Base-by-base conservation (phyloP, 257 asterid species). In the Solanum lycopersicoides region DNA sequence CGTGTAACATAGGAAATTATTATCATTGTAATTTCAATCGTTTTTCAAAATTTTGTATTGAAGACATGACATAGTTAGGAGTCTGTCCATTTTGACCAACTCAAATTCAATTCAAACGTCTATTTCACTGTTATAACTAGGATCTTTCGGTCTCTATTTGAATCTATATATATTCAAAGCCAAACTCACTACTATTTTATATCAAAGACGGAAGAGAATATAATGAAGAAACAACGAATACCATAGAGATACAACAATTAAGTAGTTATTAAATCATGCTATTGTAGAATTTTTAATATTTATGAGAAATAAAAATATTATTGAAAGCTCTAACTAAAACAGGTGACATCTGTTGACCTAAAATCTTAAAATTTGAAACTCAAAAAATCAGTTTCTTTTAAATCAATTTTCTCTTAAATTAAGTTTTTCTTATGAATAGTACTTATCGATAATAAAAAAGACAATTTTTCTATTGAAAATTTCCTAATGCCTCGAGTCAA, bases 131-230 rank as follows among this genome's bases (percentile, higher is more conserved):
- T 2, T 16, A 6, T 5, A 53, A 9, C 21, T 16, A 53, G 63
- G 0, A 16, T 18, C 4, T 18, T 53, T 53, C n/a, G 0, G 2
- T 11, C 11, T n/a, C 30, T 65, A n/a, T 2, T n/a, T 5, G 6
- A 65, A 4, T n/a, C 16, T 63, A 23, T n/a, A 12, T n/a, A 0
- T 60, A 23, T 5, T 50, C 60, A 35, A 53, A 53, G 23, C 9
- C 60, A 35, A 35, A 35, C 7, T 35, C 7, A 1, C 6, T 35
- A 6, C 7, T 35, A 0, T 35, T 35, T 4, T 35, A 35, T 35
- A 35, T 35, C 6, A 1, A 35, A 35, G n/a, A n/a, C n/a, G n/a
- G n/a, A n/a, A n/a, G 7, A 35, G 39, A 35, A 5, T 35, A 35
- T 35, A 35, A 35, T 35, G 39, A 35, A 35, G 39, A 6, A 35